Conservation (phyloP, 1,284 basidiomycete genomes). For the Ganoderma lingzhi region DNA sequence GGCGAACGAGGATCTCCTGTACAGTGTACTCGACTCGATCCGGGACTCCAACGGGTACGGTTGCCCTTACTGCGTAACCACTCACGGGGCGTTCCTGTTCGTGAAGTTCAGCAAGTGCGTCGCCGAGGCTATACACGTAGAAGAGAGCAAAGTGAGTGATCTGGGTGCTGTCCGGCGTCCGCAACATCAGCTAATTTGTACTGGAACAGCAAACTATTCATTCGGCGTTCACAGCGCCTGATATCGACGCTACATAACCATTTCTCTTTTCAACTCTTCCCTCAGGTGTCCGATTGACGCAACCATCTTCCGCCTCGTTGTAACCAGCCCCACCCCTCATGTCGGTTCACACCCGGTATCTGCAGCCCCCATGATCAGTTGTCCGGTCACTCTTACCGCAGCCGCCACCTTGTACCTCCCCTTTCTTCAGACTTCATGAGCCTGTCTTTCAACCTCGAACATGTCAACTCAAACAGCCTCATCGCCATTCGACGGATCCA, state of each 20-base stretch:
- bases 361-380: too few species aligned
- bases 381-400: neutral
- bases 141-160: conserved; percentile 17
- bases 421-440: neutral
- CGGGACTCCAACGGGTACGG: conserved; percentile 1
- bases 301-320: neutral
- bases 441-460: neutral
- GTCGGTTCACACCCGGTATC: neutral
- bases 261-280: neutral
- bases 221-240: neutral
- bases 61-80: conserved; percentile 6
- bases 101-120: conserved; percentile 17
- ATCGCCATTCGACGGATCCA: conserved; percentile 19
- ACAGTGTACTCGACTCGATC: conserved; percentile 10
- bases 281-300: neutral
- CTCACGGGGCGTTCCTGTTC: conserved; percentile 15
- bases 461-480: conserved; percentile 8
- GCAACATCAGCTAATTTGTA: neutral
- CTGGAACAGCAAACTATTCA: neutral
- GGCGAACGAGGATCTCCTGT: conserved; percentile 1
- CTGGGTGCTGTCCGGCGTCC: neutral
- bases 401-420: neutral
- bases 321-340: neutral
- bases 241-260: neutral
- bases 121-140: conserved; percentile 12